A percentile compares a stretch with the other conserved stretches of the same genome.
phyloP scores from a whole-genome alignment of 1,284 basidiomycete genomes.

The Pholiota adiposa region DNA sequence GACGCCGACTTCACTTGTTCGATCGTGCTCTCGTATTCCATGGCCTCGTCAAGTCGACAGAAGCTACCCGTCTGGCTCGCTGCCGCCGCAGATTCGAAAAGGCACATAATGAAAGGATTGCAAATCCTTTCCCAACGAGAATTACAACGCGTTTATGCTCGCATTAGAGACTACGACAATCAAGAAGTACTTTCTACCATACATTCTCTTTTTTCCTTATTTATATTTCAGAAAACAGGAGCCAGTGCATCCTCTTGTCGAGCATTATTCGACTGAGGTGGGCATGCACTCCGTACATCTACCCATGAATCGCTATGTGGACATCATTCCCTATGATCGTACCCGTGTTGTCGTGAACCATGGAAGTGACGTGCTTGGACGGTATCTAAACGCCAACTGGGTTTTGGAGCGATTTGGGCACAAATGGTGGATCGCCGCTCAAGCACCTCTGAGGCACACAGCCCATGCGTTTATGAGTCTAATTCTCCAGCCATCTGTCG shows the following conservation, averaged over 20 bases:
- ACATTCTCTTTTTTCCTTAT: conserved; percentile 8
- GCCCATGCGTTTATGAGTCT: conserved; percentile 76
- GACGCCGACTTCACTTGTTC: no score
- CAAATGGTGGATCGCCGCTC: conserved; percentile 84
- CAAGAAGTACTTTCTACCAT: conserved; percentile 2
- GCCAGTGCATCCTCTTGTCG: conserved; percentile 26
- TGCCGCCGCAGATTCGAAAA: conserved; percentile 29
- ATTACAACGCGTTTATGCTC: conserved; percentile 35
- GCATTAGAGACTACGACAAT: conserved; percentile 37
- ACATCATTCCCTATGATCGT: conserved; percentile 80
- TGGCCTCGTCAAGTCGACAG: neutral
- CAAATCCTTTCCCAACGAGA: conserved; percentile 47
- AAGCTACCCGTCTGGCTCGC: conserved; percentile 29
- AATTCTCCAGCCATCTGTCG: conserved; percentile 53
- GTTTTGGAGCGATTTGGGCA: conserved; percentile 71
- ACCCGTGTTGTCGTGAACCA: conserved; percentile 63
- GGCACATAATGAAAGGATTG: conserved; percentile 40
- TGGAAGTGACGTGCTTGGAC: conserved; percentile 30
- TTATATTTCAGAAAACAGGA: conserved; percentile 17
- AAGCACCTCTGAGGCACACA: conserved; percentile 75
- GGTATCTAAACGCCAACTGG: conserved; percentile 87
- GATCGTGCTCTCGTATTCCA: neutral
- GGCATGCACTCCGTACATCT: conserved; percentile 50
- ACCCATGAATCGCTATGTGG: conserved; percentile 68
- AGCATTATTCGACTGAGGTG: conserved; percentile 59